phyloP scores from a whole-genome alignment of 75 land plant species.

The Pinus albicaulis region DNA sequence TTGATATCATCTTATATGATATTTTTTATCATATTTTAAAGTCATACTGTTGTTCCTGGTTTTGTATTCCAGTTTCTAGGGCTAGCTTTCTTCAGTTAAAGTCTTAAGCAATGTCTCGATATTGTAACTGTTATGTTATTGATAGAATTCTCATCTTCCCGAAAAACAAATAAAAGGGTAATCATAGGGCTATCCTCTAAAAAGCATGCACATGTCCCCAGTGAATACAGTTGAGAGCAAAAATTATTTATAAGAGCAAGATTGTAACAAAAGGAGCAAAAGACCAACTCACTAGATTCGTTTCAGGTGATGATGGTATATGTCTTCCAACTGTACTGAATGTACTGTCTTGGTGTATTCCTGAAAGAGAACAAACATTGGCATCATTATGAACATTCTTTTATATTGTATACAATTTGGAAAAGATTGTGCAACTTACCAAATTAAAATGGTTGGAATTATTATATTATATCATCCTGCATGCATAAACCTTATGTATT shows the following conservation, averaged over 20 bases:
- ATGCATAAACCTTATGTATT: background rate
- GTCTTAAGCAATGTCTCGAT: no score
- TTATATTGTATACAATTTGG: background rate
- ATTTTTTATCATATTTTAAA: no score
- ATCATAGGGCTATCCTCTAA: no score
- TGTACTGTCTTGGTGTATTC: background rate
- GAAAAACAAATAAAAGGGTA: no score
- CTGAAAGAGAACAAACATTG: background rate
- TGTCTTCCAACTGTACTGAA: conserved; percentile 1
- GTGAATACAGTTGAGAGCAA: background rate
- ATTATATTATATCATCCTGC: background rate
- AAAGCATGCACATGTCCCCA: background rate
- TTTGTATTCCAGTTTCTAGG: no score
- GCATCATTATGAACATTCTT: background rate
- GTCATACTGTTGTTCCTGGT: no score
- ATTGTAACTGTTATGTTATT: no score
- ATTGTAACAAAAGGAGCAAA: background rate
- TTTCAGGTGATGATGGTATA: background rate
- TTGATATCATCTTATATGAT: no score
- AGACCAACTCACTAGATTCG: background rate
- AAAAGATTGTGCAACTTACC: background rate
- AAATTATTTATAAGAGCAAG: background rate
- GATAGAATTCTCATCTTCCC: no score
- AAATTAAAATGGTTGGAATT: background rate
- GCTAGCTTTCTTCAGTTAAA: no score